phyloP scores from a whole-genome alignment of 495 filamentous ascomycete species.

The Darksidea phi region DNA sequence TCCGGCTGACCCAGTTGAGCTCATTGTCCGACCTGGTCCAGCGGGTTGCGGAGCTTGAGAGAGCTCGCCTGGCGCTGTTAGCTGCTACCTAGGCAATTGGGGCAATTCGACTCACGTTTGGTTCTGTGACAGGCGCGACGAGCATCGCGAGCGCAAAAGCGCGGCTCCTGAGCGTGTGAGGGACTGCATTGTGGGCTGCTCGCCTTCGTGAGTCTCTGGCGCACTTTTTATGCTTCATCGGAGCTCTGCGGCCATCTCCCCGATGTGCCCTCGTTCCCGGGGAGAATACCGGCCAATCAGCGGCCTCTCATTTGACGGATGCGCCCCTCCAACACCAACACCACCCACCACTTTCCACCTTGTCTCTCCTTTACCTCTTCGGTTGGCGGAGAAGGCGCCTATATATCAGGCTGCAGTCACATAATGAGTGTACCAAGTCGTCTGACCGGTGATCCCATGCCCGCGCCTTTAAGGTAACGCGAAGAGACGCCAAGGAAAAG shows the following conservation, averaged over 20 bases:
- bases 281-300: constrained; percentile 14
- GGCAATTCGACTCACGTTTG: constrained; percentile 19
- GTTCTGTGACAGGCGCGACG: constrained; percentile 24
- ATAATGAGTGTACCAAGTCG: too few species aligned
- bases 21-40: constrained; percentile 22
- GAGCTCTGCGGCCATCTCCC: constrained; percentile 18
- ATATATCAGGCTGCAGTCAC: too few species aligned
- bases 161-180: constrained; percentile 25
- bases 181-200: constrained; percentile 21
- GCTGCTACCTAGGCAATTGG: constrained; percentile 9
- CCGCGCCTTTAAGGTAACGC: too few species aligned
- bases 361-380: constrained; percentile 33
- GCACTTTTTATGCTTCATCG: constrained; percentile 13
- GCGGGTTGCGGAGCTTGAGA: constrained; percentile 30
- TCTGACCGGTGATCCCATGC: too few species aligned
- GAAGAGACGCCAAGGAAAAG: too few species aligned
- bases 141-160: constrained; percentile 22
- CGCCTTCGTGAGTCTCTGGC: background rate
- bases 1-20: constrained; percentile 72
- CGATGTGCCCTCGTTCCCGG: constrained; percentile 7
- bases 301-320: background rate
- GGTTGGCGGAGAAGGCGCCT: too few species aligned
- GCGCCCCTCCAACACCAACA: constrained; percentile 34
- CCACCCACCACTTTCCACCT: constrained; percentile 43
- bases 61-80: constrained; percentile 31